Evolutionary conservation across 352 stramenopile species (phyloP), one percentile per base, ranked within the genome.

Genomic region (Phytophthora sp.): DNA sequence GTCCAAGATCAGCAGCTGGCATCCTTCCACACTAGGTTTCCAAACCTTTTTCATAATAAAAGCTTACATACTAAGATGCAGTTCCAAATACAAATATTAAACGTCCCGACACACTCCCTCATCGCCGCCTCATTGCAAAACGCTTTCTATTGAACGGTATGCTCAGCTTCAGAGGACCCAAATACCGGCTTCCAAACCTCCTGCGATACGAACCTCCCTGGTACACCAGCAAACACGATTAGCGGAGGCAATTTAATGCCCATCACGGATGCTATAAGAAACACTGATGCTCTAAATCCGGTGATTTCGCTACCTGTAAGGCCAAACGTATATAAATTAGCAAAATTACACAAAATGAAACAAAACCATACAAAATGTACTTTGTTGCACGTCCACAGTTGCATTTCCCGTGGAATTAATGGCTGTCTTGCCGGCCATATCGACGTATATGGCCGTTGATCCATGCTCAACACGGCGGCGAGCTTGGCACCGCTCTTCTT

Each of bases 91-190:
- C 0, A n/a, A n/a, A n/a, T n/a, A n/a, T n/a, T n/a, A n/a, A n/a
- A n/a, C n/a, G n/a, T n/a, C n/a, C n/a, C n/a, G n/a, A n/a, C n/a
- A n/a, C n/a, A n/a, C 41, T 67, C 35, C n/a, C 31, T 38, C 59
- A 67, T 60, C 15, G 61, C 42, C 1, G 39, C 15, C 41, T 55
- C 44, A 23, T 52, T 56, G 59, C 50, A 67, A 31, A 31, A 67
- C 0, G 50, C n/a, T 18, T 57, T 67, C 13, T 67, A 55, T 6
- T n/a, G n/a, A 16, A 62, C 59, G 11, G 41, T 67, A 33, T 67
- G 49, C 5, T 67, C 41, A 16, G 24, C 49, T 1, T 16, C 1
- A 20, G 49, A 2, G 13, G 27, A 24, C 0, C 31, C 31, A 41
- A 61, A 61, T 11, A 12, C 31, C 24, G 59, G 50, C 12, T 42